Conservation (phyloP, 176 grass and related monocot genomes). For the Zoysia pacifica region DNA sequence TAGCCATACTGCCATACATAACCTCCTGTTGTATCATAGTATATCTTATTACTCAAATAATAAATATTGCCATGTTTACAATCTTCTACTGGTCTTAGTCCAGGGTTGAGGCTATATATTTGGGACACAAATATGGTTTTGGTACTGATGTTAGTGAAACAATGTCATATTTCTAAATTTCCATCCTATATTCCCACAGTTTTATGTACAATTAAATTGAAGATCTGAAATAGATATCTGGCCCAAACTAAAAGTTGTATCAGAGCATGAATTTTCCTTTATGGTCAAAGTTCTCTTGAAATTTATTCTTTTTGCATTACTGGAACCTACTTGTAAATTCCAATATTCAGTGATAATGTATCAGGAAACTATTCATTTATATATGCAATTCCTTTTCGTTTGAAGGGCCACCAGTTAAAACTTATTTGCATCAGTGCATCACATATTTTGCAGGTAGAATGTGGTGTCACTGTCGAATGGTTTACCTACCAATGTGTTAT, state of each 20-base stretch:
- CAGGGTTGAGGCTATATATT: neutral
- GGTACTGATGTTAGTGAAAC: neutral
- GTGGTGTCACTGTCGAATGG: slow-evolving; percentile 98
- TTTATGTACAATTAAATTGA: neutral
- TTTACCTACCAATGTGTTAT: slow-evolving; percentile 96
- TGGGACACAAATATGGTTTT: neutral
- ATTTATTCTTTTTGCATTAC: neutral
- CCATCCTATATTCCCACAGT: neutral
- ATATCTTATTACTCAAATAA: neutral
- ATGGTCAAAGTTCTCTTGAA: neutral
- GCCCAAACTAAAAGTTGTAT: neutral
- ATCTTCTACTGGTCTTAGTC: neutral
- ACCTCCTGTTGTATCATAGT: neutral
- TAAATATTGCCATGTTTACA: slow-evolving; percentile 7
- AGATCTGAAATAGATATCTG: neutral
- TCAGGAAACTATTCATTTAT: neutral
- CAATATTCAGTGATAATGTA: neutral
- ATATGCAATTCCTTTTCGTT: neutral
- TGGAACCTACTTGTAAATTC: neutral
- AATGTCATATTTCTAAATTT: neutral
- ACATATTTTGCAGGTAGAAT: slow-evolving; percentile 60
- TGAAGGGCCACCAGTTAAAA: neutral
- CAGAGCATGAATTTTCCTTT: neutral
- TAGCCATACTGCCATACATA: neutral
- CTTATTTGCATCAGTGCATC: neutral